Evolutionary conservation across 2,329 filamentous ascomycete genomes (phyloP), one percentile per base, ranked within the genome.

Genomic region (Bipolaris cookei): DNA sequence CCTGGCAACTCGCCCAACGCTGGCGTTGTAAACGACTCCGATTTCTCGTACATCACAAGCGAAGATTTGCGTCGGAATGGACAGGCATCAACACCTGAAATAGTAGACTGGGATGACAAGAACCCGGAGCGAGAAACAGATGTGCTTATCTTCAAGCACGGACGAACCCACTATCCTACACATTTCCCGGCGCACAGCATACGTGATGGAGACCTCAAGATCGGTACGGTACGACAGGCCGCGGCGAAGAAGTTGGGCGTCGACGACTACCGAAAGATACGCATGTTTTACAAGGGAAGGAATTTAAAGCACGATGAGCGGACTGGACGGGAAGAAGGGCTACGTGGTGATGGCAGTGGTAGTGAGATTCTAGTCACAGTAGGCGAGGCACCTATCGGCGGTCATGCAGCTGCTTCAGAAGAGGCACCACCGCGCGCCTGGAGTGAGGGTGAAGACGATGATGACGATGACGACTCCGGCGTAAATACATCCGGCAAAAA

Each of bases 11-110:
- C 62, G 59, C 74, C 66, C 20, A 70, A 66, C 50, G 66, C 72
- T 14, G 73, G 87, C 30, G 83, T 87, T 63, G 87, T 93, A 58
- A 90, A 86, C 66, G 89, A 92, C 65, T 85, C 88, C 32, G 90
- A 93, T 78, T 94, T 88, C 75, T 89, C 86, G 72, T 93, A 94
- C 79, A 92, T 93, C 71, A 92, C 90, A n/a, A 87, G 88, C 25
- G 86, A 90, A 68, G 90, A 93, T 68, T 76, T 92, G 37, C 63
- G 66, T 82, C 63, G 76, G 71, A 74, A 75, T 38, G 69, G 73
- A 68, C 66, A 76, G n/a, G 81, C 83, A 60, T 73, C 77, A 20
- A 58, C 53, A 7, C 78, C 73, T 3, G 73, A 75, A 60, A 73
- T 75, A 34, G 73, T 75, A 5, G 74, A 76, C 41, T 76, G 74